Evolutionary conservation across 78 protist species (phyloP), one percentile per base, ranked within the genome.

Genomic region (Dictyostelium firmibasis): DNA sequence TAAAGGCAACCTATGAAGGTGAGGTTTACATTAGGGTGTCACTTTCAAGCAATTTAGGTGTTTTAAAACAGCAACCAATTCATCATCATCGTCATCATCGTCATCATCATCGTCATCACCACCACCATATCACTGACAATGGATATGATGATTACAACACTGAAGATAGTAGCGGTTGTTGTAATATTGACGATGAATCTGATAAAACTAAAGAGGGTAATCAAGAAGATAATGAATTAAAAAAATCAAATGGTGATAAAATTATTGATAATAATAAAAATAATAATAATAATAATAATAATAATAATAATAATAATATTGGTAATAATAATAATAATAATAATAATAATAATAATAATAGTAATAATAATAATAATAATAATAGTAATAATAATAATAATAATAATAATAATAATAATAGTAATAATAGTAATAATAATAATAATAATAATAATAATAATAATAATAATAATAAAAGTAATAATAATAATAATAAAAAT

Each of bases 1-100:
- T 86, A 4, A 86, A 86, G 20, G 84, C 92, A 57, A 86, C 92
- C 1, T 74, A 57, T 86, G 84, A 86, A 31, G 92, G 92, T 25
- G 92, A 86, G 8, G 81, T 86, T 9, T 79, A 47, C 60, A 35
- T 86, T 5, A 50, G 41, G 27, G 92, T 86, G 13, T 83, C 76
- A 8, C n/a, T 60, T 20, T 72, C 79, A 29, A 72, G 79, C 33
- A 72, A 72, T 72, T 29, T 29, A 35, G 23, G 20, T 11, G 43
- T n/a, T 18, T n/a, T 41, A 23, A 77, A 77, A 41, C 18, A 23
- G 25, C 25, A 38, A 8, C 41, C n/a, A 9, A 33, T 5, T 75
- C 41, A 67, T 67, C 31, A 29, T 67, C 75, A 67, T 67, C 75
- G 75, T 67, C 74, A 64, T 25, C 74, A 64, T 64, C 74, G 25